Evolutionary conservation across 2,329 filamentous ascomycete genomes (phyloP).

Genomic region (Decorospora gaudefroyi): DNA sequence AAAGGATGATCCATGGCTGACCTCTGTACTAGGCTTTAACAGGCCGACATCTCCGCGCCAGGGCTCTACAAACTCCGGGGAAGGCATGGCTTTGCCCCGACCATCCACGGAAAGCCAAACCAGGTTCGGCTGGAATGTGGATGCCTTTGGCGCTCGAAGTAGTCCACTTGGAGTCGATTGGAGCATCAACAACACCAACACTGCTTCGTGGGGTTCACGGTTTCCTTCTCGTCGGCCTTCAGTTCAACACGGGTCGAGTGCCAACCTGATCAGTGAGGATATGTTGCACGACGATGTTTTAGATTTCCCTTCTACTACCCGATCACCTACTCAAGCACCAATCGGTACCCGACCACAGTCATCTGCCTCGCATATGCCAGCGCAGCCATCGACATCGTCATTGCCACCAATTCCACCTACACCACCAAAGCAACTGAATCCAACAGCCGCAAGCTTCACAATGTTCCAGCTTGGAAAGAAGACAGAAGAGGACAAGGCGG

Average conservation of each 20-base stretch:
- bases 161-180: constrained; percentile 52
- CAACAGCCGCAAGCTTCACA: constrained; percentile 85
- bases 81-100: constrained; percentile 41
- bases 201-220: constrained; percentile 68
- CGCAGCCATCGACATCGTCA: constrained; percentile 12
- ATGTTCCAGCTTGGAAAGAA: constrained; percentile 35
- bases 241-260: constrained; percentile 74
- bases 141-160: constrained; percentile 48
- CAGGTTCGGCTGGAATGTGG: constrained; percentile 46
- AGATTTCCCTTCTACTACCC: constrained; percentile 56
- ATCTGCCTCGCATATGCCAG: constrained; percentile 55
- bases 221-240: constrained; percentile 81
- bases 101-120: constrained; percentile 48
- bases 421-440: constrained; percentile 69
- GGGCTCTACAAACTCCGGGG: constrained; percentile 65
- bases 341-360: constrained; percentile 79
- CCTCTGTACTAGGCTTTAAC: constrained; percentile 49
- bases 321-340: constrained; percentile 62
- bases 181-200: constrained; percentile 43
- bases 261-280: constrained; percentile 61
- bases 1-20: constrained; percentile 57
- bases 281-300: constrained; percentile 55
- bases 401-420: constrained; percentile 50
- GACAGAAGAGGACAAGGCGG: constrained; percentile 40
- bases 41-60: constrained; percentile 63